Evolutionary conservation across 352 stramenopile genomes (phyloP).

Genomic region (Phytophthora uliginosa): DNA sequence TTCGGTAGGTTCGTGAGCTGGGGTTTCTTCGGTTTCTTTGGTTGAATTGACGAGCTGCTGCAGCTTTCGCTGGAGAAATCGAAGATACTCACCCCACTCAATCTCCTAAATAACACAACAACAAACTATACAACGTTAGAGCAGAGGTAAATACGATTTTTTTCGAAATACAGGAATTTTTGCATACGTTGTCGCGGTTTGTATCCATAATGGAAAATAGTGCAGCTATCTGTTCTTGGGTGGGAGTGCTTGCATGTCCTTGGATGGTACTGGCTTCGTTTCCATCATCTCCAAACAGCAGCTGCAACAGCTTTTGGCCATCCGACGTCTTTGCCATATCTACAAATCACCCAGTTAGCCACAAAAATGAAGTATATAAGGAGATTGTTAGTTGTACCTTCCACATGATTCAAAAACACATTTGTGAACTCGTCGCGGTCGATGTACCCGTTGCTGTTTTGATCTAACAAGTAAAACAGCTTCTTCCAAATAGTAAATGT

Average conservation of each 20-base stretch:
- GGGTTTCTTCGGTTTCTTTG: neutral
- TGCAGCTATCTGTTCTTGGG: constrained; percentile 30
- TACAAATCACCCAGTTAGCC: constrained; percentile 16
- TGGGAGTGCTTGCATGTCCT: neutral
- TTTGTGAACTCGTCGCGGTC: constrained; percentile 67
- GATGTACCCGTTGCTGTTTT: constrained; percentile 62
- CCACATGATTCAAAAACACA: constrained; percentile 46
- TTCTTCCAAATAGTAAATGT: constrained; percentile 68
- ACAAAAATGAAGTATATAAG: neutral
- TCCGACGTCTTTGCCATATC: constrained; percentile 48
- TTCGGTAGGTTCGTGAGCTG: neutral
- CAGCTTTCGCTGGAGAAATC: constrained; percentile 44
- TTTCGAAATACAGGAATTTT: neutral
- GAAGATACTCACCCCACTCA: constrained; percentile 71
- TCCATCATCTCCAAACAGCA: constrained; percentile 34
- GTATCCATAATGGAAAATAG: constrained; percentile 65
- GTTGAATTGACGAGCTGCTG: neutral
- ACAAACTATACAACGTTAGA: neutral
- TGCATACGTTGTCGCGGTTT: constrained; percentile 56
- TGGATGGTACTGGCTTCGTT: constrained; percentile 7
- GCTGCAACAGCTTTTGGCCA: constrained; percentile 49
- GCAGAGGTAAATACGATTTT: neutral
- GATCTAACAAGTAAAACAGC: constrained; percentile 75
- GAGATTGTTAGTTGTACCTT: constrained; percentile 32
- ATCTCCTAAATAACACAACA: constrained; percentile 38